Evolutionary conservation across 345 rosid genomes (phyloP), one percentile per base, ranked within the genome.

Genomic region (Ricinus communis): DNA sequence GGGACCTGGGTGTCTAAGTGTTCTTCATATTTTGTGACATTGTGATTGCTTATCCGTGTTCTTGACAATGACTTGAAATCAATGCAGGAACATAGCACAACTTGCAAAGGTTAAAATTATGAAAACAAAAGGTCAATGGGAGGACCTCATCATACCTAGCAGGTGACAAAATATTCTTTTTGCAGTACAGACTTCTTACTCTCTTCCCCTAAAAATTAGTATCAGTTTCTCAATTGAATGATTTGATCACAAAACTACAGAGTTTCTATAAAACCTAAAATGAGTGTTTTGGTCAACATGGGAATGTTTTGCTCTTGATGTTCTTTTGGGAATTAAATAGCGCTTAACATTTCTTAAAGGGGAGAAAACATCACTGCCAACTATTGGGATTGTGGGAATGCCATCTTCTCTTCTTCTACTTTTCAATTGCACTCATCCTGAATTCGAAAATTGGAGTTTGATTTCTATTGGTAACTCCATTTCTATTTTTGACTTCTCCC

Each of bases 91-190:
- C 67, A 80, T 89, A 58, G 83, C 91, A 54, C 91, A 83, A 63
- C 71, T 89, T 73, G 64, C 88, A 50, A 84, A 74, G 81, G 87
- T 89, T 54, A 83, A 58, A 74, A 62, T 87, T 38, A 84, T 85
- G 91, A 84, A 65, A 76, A 82, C 64, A 62, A 73, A 77, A 51
- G 86, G 87, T 69, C 69, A 78, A 51, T 84, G 94, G 94, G 91
- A 85, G 79, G 88, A 84, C 71, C 88, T 89, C 73, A 7, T 9
- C 6, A 67, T 89, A 79, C 87, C 90, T 68, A 55, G 38, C 73
- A 79, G 88, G 94, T 87, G 16, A 50, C 24, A n/a, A 14, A 5
- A 12, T 51, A 12, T 50, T 19, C 54, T 63, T 63, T 45, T 18
- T 27, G 50, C 38, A 14, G 33, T 25, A 8, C 36, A 0, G n/a